Base-by-base conservation (phyloP, 75 land plant genomes). In the Azolla pinnata region DNA sequence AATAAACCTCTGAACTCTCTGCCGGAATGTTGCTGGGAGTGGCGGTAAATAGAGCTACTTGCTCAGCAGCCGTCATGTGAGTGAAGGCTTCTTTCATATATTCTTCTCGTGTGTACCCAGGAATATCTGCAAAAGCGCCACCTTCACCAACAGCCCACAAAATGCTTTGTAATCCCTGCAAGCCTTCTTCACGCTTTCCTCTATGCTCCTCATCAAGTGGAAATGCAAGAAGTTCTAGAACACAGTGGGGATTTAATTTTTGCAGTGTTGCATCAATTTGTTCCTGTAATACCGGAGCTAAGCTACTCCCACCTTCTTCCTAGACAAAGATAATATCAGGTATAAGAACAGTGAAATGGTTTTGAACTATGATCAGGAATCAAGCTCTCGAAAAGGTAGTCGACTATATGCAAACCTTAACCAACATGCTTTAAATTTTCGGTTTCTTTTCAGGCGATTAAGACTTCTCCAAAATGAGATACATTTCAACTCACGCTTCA, bases 221-320 rank as follows among this genome's bases (percentile, higher is more conserved):
- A 60, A 92, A 65, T 0, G 87, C 86, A 42, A 92, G 79, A 57
- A 92, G 82, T 65, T 92, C 97, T 53, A 92, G 63, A 40, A 85
- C 67, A 69, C 87, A 92, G 26, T 90, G 82, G 29, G 88, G 96
- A 9, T 78, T 79, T 31, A 92, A 81, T 68, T 92, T 89, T 51
- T 92, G 97, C 33, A 92, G 46, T 20, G 97, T 92, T 62, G 83
- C 97, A 54, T 92, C 88, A 64, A 92, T 88, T 61, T 92, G 96
- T 30, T 80, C 76, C 52, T 80, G 96, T 45, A 92, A 62, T 59
- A 73, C 80, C 53, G 82, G 82, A 14, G 87, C 97, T 49, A 88
- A 80, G 27, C 70, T 76, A 26, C 69, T 79, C 5, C 96, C 89
- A n/a, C 96, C 96, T 65, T 81, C 97, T 62, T 92, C 90, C 96